Conservation (phyloP, 306 rosid genomes). For the Echinosophora koreensis region DNA sequence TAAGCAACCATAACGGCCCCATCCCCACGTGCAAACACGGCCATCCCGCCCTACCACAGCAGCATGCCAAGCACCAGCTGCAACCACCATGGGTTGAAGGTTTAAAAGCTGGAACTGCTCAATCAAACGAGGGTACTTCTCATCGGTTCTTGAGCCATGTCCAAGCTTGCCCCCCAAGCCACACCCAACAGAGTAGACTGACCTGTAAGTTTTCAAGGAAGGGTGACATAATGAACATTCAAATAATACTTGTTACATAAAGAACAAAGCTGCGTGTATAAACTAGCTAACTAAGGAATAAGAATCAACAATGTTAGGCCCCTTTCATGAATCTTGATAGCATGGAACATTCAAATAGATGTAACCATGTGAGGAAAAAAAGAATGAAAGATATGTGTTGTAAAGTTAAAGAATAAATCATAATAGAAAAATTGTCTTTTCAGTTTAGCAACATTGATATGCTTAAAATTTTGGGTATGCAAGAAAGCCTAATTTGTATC, state of each 20-base stretch:
- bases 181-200: constrained; percentile 94
- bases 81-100: constrained; percentile 85
- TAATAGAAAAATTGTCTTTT: background rate
- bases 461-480: background rate
- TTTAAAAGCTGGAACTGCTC: constrained; percentile 76
- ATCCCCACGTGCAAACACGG: constrained; percentile 97
- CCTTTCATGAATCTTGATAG: constrained; percentile 8
- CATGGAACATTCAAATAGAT: constrained; percentile 10
- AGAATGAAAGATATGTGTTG: background rate
- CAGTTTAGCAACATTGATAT: constrained; percentile 13
- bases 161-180: constrained; percentile 99
- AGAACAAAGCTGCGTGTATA: constrained; percentile 33
- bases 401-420: background rate
- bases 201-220: constrained; percentile 61
- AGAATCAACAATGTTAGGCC: constrained; percentile 11
- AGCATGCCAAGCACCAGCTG: constrained; percentile 99
- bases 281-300: constrained; percentile 12
- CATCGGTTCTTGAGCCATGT: constrained; percentile 85
- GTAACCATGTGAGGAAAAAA: background rate
- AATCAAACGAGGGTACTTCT: constrained; percentile 80
- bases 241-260: constrained; percentile 18
- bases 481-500: background rate
- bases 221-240: constrained; percentile 25
- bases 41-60: constrained; percentile 97
- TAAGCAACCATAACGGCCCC: constrained; percentile 97